These are phyloP conservation scores for Euryodendron excelsum DNA, from an alignment of 148 eudicot species.

Conservation along the genomic window DNA sequence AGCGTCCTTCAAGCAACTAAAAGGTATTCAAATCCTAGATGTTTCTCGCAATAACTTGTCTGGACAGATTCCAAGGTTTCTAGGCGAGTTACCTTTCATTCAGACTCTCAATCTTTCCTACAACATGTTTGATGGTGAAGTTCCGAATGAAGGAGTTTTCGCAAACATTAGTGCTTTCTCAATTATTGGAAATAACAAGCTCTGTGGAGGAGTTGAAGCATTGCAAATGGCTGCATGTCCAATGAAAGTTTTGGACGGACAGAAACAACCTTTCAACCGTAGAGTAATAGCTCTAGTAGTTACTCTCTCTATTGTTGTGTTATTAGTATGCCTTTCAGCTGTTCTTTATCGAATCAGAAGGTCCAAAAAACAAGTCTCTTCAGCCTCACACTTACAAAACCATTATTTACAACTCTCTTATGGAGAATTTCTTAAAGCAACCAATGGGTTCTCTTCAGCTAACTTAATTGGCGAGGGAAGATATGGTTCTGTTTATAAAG, in stretches of 20 bases:
- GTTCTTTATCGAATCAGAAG: neutral
- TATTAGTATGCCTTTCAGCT: neutral
- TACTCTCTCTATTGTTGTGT: neutral
- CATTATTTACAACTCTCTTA: constrained; percentile 17
- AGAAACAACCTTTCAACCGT: neutral
- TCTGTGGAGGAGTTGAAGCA: constrained; percentile 25
- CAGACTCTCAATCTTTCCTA: constrained; percentile 25
- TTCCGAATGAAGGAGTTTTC: constrained; percentile 25
- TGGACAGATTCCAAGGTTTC: constrained; percentile 19
- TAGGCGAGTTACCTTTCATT: neutral
- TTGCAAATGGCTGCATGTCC: constrained; percentile 19
- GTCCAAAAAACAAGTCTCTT: neutral
- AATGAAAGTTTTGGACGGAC: no score
- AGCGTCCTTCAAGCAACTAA: neutral
- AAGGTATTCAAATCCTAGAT: constrained; percentile 1
- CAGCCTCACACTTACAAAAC: neutral
- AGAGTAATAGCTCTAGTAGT: neutral
- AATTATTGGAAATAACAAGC: constrained; percentile 13
- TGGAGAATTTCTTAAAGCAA: constrained; percentile 16
- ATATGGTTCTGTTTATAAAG: constrained; percentile 28
- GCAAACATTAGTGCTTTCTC: constrained; percentile 7
- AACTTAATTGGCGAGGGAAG: constrained; percentile 28
- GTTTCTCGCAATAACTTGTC: constrained; percentile 25
- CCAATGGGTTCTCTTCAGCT: constrained; percentile 21
- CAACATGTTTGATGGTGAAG: constrained; percentile 26